phyloP scores from a whole-genome alignment of 768 basidiomycete genomes.

The Tephrocybe sp. region DNA sequence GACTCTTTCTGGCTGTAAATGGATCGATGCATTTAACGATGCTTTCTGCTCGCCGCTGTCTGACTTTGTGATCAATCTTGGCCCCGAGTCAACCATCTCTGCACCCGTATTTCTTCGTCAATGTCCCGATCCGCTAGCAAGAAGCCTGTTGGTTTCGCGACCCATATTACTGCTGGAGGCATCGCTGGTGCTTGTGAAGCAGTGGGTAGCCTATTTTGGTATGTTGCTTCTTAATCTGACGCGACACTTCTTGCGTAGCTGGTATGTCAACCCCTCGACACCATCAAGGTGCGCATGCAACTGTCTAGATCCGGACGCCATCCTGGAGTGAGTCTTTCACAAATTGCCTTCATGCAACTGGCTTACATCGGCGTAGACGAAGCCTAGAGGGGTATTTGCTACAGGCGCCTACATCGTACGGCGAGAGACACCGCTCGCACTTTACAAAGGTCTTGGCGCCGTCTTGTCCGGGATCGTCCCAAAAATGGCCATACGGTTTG shows the following conservation, averaged over 20 bases:
- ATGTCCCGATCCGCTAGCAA: slow-evolving; percentile 63
- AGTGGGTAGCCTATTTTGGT: slow-evolving; percentile 38
- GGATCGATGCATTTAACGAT: slow-evolving; percentile 7
- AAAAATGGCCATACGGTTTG: slow-evolving; percentile 99
- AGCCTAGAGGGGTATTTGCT: slow-evolving; percentile 88
- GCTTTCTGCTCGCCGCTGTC: neutral
- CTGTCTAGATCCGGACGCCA: slow-evolving; percentile 76
- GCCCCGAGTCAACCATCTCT: neutral
- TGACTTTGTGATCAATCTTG: slow-evolving; percentile 14
- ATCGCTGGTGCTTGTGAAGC: slow-evolving; percentile 94
- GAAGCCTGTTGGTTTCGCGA: slow-evolving; percentile 82
- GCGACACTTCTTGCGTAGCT: slow-evolving; percentile 40
- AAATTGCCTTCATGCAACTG: neutral
- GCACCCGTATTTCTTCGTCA: neutral
- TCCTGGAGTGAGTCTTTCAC: slow-evolving; percentile 73
- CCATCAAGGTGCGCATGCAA: slow-evolving; percentile 99
- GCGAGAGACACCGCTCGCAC: slow-evolving; percentile 90
- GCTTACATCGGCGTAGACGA: slow-evolving; percentile 57
- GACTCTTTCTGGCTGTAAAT: slow-evolving; percentile 6
- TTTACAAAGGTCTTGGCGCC: slow-evolving; percentile 98
- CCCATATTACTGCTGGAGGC: slow-evolving; percentile 93
- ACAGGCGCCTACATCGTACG: slow-evolving; percentile 86
- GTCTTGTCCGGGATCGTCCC: slow-evolving; percentile 97
- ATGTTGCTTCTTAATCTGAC: neutral
- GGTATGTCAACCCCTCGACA: slow-evolving; percentile 92